Conservation (phyloP, 371 early-diverging fungal genomes). For the Rhizopus stolonifer region DNA sequence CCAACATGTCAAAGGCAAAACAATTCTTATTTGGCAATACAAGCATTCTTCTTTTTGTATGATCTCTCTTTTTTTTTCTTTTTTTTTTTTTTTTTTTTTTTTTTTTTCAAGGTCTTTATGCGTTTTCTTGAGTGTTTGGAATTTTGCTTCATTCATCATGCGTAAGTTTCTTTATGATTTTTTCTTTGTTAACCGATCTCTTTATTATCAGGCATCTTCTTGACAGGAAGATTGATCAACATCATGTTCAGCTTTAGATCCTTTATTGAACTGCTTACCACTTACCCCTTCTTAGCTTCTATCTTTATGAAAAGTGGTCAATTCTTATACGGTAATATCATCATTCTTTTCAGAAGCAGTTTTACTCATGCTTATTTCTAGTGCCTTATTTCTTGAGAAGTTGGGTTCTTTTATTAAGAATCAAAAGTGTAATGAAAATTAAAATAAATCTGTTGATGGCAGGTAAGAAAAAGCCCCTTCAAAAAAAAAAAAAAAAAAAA, state of each 20-base stretch:
- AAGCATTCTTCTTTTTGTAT: slow-evolving; percentile 33
- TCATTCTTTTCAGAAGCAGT: too few species aligned
- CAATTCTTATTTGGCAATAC: slow-evolving; percentile 24
- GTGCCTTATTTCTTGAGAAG: slow-evolving; percentile 66
- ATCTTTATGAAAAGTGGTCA: slow-evolving; percentile 52
- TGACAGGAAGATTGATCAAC: slow-evolving; percentile 29
- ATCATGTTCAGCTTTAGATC: slow-evolving; percentile 50
- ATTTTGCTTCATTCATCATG: slow-evolving; percentile 41
- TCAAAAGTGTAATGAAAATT: slow-evolving; percentile 61
- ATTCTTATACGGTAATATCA: slow-evolving; percentile 54
- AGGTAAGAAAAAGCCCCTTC: too few species aligned
- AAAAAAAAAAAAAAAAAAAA: too few species aligned
- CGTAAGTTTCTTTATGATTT: slow-evolving; percentile 25
- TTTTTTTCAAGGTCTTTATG: slow-evolving; percentile 52
- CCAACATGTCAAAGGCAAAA: slow-evolving; percentile 15
- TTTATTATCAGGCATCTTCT: slow-evolving; percentile 25
- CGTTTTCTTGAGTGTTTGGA: slow-evolving; percentile 43
- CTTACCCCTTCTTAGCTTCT: slow-evolving; percentile 53
- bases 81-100: too few species aligned
- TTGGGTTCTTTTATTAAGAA: slow-evolving; percentile 56
- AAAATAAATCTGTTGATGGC: slow-evolving; percentile 55
- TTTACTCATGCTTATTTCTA: too few species aligned
- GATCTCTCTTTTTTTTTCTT: too few species aligned
- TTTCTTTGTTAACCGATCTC: slow-evolving; percentile 5
- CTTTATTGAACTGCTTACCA: slow-evolving; percentile 54